Percentiles rank a stretch among this genome's conserved stretches.
Conservation (phyloP, 805 yeast species). For the Saccharomycopsis schoenii region DNA sequence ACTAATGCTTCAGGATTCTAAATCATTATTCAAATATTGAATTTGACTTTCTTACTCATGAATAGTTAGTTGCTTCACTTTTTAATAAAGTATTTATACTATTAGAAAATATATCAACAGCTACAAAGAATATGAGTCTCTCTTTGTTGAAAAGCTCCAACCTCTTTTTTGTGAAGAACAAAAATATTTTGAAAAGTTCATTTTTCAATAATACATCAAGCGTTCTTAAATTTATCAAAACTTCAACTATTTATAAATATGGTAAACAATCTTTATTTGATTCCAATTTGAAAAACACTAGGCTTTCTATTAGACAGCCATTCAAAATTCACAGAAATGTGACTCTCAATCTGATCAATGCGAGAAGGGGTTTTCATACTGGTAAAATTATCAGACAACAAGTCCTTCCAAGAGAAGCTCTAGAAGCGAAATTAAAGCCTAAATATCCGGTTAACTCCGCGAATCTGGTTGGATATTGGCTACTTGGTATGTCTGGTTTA, state of each 20-base stretch:
- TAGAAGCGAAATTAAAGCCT: slow-evolving; percentile 26
- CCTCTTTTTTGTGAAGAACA: neutral
- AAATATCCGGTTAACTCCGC: slow-evolving; percentile 31
- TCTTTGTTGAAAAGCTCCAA: neutral
- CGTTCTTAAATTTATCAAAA: neutral
- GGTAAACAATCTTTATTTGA: neutral
- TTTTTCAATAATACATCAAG: neutral
- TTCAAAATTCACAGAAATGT: neutral
- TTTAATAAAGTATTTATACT: no score
- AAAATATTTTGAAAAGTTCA: neutral
- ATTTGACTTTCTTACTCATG: no score
- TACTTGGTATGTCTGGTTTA: slow-evolving; percentile 74
- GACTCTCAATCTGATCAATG: neutral
- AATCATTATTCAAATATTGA: no score
- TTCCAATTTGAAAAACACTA: neutral
- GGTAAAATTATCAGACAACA: slow-evolving; percentile 39
- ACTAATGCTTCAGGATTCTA: no score
- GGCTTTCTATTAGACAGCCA: neutral
- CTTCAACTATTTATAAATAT: neutral
- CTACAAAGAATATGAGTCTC: neutral
- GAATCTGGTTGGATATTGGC: slow-evolving; percentile 72
- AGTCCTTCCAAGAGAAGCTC: slow-evolving; percentile 55
- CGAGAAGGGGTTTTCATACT: neutral
- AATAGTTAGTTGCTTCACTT: no score
- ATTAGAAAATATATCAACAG: no score